These are phyloP conservation scores for Rhizophora apiculata DNA, from an alignment of 345 rosid species.

Conservation along the genomic window DNA sequence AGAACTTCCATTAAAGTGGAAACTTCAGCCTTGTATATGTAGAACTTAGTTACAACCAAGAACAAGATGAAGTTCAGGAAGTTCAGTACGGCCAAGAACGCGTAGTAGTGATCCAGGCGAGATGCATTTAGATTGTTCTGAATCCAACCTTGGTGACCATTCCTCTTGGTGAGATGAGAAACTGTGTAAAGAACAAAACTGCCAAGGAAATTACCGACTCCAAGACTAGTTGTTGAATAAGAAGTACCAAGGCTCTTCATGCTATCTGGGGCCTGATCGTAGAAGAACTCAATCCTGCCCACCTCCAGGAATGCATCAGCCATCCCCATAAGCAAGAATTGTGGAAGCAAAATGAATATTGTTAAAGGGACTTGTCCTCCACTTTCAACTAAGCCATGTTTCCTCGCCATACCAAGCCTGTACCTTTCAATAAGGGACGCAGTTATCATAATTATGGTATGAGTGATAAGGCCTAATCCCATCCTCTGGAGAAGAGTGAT, in stretches of 20 bases:
- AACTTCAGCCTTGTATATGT: slow-evolving; percentile 66
- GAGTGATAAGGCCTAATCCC: slow-evolving; percentile 61
- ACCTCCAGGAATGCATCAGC: slow-evolving; percentile 80
- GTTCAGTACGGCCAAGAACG: slow-evolving; percentile 56
- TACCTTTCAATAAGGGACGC: slow-evolving; percentile 53
- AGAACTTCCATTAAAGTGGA: slow-evolving; percentile 52
- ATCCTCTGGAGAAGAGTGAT: slow-evolving; percentile 72
- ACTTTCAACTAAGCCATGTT: slow-evolving; percentile 45
- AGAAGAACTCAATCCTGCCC: slow-evolving; percentile 81
- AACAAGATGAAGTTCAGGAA: slow-evolving; percentile 57
- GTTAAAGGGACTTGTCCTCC: slow-evolving; percentile 54
- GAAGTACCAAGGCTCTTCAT: slow-evolving; percentile 95
- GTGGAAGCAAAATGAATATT: slow-evolving; percentile 71
- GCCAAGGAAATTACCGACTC: slow-evolving; percentile 70
- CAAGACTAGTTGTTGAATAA: slow-evolving; percentile 47
- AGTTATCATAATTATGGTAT: slow-evolving; percentile 55
- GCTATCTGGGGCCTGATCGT: slow-evolving; percentile 87
- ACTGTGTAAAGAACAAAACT: slow-evolving; percentile 66
- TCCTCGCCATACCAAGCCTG: slow-evolving; percentile 52
- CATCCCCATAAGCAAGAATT: slow-evolving; percentile 69
- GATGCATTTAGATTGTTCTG: slow-evolving; percentile 75
- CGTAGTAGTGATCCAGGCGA: slow-evolving; percentile 67
- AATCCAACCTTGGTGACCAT: slow-evolving; percentile 69
- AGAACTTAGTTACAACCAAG: slow-evolving; percentile 49
- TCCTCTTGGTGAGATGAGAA: slow-evolving; percentile 42